Evolutionary conservation across 2,329 filamentous ascomycete genomes (phyloP).

Genomic region (Pseudogymnoascus pannorum): DNA sequence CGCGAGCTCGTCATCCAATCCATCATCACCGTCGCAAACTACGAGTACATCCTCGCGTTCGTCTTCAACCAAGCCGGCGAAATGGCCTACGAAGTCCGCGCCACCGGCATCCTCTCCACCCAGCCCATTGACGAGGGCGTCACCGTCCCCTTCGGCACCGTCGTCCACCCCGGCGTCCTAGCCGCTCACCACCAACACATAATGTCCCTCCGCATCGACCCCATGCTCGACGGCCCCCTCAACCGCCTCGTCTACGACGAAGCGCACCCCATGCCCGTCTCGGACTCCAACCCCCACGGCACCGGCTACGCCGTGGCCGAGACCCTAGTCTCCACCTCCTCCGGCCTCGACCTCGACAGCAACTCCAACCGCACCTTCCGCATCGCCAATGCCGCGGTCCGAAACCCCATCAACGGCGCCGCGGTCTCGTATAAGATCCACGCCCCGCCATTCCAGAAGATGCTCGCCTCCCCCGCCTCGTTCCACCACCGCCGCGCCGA

Average conservation of each 20-base stretch:
- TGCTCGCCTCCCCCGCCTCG: conserved; percentile 42
- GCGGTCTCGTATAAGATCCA: conserved; percentile 50
- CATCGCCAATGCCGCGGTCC: conserved; percentile 45
- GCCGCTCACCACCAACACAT: conserved; percentile 70
- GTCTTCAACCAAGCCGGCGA: conserved; percentile 66
- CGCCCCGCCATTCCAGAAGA: conserved; percentile 49
- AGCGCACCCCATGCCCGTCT: conserved; percentile 52
- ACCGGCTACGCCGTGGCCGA: conserved; percentile 42
- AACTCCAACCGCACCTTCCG: conserved; percentile 48
- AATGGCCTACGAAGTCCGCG: conserved; percentile 58
- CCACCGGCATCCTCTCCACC: conserved; percentile 61
- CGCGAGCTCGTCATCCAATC: conserved; percentile 61
- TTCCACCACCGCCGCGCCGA: conserved; percentile 44
- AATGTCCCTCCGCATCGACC: conserved; percentile 59
- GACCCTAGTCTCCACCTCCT: conserved; percentile 39
- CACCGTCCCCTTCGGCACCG: conserved; percentile 58
- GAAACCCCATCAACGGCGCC: conserved; percentile 47
- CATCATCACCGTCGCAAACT: conserved; percentile 66
- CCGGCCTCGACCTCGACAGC: conserved; percentile 41
- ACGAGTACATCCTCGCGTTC: conserved; percentile 67
- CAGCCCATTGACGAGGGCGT: conserved; percentile 59
- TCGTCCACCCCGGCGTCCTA: conserved; percentile 62
- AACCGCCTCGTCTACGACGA: conserved; percentile 52
- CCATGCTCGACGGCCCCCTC: conserved; percentile 49
- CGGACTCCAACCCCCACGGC: conserved; percentile 44